Percentiles rank a stretch among this genome's conserved stretches.
These are phyloP conservation scores for Cetradonia linearis DNA, from an alignment of 495 filamentous ascomycete genomes.

Conservation along the genomic window DNA sequence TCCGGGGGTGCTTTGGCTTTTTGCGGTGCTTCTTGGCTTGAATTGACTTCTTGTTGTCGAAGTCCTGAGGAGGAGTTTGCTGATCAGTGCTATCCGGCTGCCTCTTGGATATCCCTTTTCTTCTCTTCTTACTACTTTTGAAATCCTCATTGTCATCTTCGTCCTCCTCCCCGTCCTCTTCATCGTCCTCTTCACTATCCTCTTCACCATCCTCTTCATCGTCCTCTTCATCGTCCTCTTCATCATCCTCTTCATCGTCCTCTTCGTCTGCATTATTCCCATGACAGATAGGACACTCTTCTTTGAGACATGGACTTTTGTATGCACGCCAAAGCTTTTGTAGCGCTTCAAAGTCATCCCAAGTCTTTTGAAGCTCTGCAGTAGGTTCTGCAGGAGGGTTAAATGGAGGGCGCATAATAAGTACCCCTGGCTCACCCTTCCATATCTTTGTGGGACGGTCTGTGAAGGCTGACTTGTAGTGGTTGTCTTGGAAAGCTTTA, in stretches of 20 bases:
- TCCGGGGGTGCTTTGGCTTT: neutral
- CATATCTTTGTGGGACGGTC: too few species aligned
- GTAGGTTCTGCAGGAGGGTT: neutral
- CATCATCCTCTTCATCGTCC: too few species aligned
- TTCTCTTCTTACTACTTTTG: neutral
- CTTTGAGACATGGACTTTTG: neutral
- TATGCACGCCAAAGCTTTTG: neutral
- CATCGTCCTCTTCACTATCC: too few species aligned
- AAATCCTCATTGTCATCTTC: neutral
- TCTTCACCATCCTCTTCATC: too few species aligned
- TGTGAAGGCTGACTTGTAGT: too few species aligned
- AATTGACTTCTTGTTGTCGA: conserved; percentile 3
- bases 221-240: too few species aligned
- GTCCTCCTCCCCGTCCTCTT: neutral
- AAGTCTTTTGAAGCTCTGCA: neutral
- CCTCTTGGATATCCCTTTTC: neutral
- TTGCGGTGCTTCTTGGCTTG: neutral
- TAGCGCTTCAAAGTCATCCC: neutral
- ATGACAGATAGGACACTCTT: neutral
- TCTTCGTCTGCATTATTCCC: neutral
- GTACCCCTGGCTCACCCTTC: neutral
- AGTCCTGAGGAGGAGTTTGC: conserved; percentile 1
- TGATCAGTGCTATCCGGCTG: too few species aligned
- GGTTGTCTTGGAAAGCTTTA: neutral
- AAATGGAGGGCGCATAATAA: neutral